Base-by-base conservation (phyloP, 768 basidiomycete species). In the Hygrophorus russula region DNA sequence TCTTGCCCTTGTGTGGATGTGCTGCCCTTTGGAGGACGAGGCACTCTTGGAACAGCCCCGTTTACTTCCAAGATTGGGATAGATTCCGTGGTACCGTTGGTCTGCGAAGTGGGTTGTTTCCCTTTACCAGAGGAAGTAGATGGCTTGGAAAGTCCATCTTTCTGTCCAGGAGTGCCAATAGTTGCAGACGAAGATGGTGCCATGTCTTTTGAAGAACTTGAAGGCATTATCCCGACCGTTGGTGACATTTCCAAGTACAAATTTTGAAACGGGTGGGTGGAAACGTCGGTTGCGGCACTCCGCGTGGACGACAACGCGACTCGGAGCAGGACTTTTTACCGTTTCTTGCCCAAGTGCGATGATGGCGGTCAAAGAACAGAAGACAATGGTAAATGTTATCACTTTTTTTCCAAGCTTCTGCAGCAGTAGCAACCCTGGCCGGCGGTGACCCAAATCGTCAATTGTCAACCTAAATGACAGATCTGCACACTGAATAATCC, bases 391-490 rank as follows among this genome's bases (percentile, higher is more conserved):
- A 24, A 24, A 24, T 24, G 24, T 24, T 24, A 24, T 24, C 24
- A 24, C 24, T 24, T 24, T 7, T 24, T 3, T 7, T n/a, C n/a
- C n/a, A n/a, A 80, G 80, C 73, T 76, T 11, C 46, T 46, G 9
- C 27, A 32, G 28, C n/a, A 39, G 44, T 32, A 40, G 31, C 11
- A 38, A 10, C 36, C 11, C 11, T 18, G 17, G 24, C 17, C 24
- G 24, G 24, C 7, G 24, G 24, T 24, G 24, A 24, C 24, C 24
- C 24, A 24, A 24, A 24, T 3, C 24, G 24, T 24, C 24, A 24
- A 24, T 24, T 24, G 7, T 24, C 24, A 24, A 24, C 24, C 24
- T 24, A 24, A 24, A 24, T 24, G 24, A 24, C 24, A 24, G 24
- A 24, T 24, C 24, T n/a, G n/a, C n/a, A n/a, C n/a, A n/a, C n/a